Evolutionary conservation across 305 asterid genomes (phyloP), one percentile per base, ranked within the genome.

Genomic region (Striga hermonthica): DNA sequence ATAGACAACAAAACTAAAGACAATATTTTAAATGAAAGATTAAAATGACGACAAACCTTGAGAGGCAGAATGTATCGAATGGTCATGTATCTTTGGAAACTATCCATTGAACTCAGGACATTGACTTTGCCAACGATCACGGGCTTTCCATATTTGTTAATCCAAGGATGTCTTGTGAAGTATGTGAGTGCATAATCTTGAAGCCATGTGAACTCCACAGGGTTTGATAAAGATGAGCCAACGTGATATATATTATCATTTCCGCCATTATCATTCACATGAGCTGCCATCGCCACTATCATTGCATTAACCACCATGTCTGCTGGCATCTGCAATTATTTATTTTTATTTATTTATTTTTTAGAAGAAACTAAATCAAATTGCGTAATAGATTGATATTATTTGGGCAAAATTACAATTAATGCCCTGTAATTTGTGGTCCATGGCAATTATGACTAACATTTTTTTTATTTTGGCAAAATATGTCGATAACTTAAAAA

Each of bases 231-330:
- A 0, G 91, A 85, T 0, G 87, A 82, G 36, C 91, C 89, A 10
- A 82, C 43, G 36, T 86, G 88, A 81, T 86, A 86, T 44, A 86
- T 80, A 48, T 36, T 76, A 65, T 40, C 45, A 5, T 40, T 6
- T 1, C 75, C 79, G 4, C 39, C 4, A 0, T 65, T 47, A 31
- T 79, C 76, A 58, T 78, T 75, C 55, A 86, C 81, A 59, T 83
- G 82, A 2, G 84, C 95, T 5, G n/a, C 78, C 85, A 86, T 90
- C 8, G 95, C 84, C 11, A 64, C 92, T 0, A 90, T 81, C 89
- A 84, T 90, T 12, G 88, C 80, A 60, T 88, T 86, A 75, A 90
- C 90, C 81, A 88, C 97, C 96, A 90, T 87, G 49, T 90, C 97
- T 4, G 90, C 97, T 3, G 95, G 97, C 13, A 90, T 87, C 97